Evolutionary conservation across 352 stramenopile genomes (phyloP), one percentile per base, ranked within the genome.

Genomic region (Globisporangium iwayamae): DNA sequence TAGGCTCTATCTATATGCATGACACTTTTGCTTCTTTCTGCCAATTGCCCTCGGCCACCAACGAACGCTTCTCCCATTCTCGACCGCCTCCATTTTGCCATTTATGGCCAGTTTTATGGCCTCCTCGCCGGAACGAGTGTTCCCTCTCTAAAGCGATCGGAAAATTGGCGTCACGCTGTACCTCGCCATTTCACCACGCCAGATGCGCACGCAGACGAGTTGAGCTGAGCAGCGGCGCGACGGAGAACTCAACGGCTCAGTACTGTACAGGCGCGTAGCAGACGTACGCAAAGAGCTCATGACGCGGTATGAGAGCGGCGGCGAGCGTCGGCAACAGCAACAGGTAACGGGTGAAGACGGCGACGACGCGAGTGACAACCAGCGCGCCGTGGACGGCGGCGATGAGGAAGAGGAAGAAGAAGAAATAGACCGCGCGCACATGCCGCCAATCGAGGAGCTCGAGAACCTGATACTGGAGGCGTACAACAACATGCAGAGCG

Each of bases 401-500:
- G 65, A 53, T 0, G 59, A 55, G 1, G 69, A 76, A 16, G 62
- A 55, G 32, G 65, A 53, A 0, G 59, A 53, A 2, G 69, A 75
- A 18, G 64, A 57, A 22, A 62, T 67, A 38, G 78, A 69, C 25
- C 67, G 63, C 34, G 55, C 74, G 55, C 41, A 48, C 36, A 41
- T 73, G 55, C 74, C 71, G 45, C 71, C 74, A 9, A 45, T 78
- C 39, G 80, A 89, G 32, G 66, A 58, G 54, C 74, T 93, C 60
- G 81, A 93, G 66, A 75, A 90, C 45, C 71, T 91, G 50, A 87
- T 93, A 28, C 69, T 93, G 9, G 84, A 93, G 63, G 84, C 84
- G 43, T 93, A 93, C 68, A 89, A 88, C 63, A 91, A 79, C 69
- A 90, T 93, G 76, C 81, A 93, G 67, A 91, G 81, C 59, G 84